Evolutionary conservation across 2,329 filamentous ascomycete species (phyloP).

Genomic region (Dendryphion nanum): DNA sequence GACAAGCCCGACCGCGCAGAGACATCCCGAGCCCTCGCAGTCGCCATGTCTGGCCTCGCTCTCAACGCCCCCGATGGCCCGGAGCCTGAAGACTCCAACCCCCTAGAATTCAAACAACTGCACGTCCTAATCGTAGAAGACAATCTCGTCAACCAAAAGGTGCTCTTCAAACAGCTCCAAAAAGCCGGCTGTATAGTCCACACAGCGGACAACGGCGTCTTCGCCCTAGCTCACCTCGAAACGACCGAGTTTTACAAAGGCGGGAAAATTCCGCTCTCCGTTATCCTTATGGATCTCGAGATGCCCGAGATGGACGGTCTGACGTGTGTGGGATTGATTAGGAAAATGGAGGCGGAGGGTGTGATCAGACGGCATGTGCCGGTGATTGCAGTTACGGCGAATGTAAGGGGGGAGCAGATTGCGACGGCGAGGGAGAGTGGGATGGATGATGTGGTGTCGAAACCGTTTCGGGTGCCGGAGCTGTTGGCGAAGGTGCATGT

Average conservation of each 20-base stretch:
- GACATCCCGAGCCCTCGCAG: too few species aligned
- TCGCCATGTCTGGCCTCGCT: background rate
- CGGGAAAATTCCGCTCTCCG: conserved; percentile 30
- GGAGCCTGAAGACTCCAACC: background rate
- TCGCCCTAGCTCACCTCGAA: conserved; percentile 35
- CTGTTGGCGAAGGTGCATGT: conserved; percentile 22
- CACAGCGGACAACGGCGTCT: conserved; percentile 40
- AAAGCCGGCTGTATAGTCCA: conserved; percentile 36
- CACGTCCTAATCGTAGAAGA: conserved; percentile 38
- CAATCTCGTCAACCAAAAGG: conserved; percentile 43
- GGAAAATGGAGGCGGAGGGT: conserved; percentile 21
- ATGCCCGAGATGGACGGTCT: conserved; percentile 35
- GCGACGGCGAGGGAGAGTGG: conserved; percentile 25
- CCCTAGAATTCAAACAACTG: conserved; percentile 3
- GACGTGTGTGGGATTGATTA: conserved; percentile 20
- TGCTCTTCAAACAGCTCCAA: conserved; percentile 40
- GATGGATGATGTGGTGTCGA: conserved; percentile 64
- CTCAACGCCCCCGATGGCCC: background rate
- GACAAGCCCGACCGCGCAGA: too few species aligned
- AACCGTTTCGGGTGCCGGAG: conserved; percentile 59
- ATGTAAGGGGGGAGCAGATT: conserved; percentile 33
- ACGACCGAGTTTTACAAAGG: background rate
- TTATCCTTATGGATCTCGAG: conserved; percentile 33
- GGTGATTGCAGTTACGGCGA: conserved; percentile 36
- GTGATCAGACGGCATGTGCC: conserved; percentile 21